These are phyloP conservation scores for Colletotrichum sp. DNA, from an alignment of 2,329 filamentous ascomycete species.

Conservation along the genomic window DNA sequence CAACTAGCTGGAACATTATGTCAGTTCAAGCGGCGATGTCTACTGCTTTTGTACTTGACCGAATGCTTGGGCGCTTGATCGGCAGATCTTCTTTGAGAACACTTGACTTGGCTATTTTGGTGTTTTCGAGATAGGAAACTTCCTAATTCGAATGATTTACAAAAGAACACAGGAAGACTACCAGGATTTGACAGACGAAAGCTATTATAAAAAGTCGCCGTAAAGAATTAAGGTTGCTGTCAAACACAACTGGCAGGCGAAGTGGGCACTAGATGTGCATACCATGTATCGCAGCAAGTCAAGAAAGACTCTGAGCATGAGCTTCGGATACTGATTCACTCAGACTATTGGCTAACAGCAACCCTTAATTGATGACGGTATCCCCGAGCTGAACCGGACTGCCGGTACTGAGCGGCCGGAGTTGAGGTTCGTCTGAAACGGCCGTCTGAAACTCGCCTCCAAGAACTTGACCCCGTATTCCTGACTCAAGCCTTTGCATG, in stretches of 20 bases:
- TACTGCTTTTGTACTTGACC: neutral
- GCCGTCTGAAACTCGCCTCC: neutral
- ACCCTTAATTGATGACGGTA: neutral
- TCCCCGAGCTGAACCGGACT: neutral
- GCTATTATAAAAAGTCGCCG: neutral
- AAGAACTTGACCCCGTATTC: neutral
- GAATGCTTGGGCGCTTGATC: neutral
- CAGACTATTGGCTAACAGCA: neutral
- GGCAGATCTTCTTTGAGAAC: neutral
- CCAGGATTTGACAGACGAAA: neutral
- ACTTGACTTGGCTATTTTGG: neutral
- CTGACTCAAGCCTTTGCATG: neutral
- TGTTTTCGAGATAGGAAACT: neutral
- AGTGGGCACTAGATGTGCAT: neutral
- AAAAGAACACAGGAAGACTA: neutral
- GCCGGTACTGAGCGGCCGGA: neutral
- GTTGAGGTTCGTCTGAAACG: constrained; percentile 5
- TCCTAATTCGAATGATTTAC: neutral
- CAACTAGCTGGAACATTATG: neutral
- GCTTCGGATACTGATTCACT: too few species aligned
- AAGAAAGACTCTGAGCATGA: neutral
- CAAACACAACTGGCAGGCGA: neutral
- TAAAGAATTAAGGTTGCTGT: neutral
- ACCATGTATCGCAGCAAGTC: neutral
- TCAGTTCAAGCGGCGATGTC: neutral